These are phyloP conservation scores for Biancaea sappan DNA, from an alignment of 306 rosid genomes.

Conservation along the genomic window DNA sequence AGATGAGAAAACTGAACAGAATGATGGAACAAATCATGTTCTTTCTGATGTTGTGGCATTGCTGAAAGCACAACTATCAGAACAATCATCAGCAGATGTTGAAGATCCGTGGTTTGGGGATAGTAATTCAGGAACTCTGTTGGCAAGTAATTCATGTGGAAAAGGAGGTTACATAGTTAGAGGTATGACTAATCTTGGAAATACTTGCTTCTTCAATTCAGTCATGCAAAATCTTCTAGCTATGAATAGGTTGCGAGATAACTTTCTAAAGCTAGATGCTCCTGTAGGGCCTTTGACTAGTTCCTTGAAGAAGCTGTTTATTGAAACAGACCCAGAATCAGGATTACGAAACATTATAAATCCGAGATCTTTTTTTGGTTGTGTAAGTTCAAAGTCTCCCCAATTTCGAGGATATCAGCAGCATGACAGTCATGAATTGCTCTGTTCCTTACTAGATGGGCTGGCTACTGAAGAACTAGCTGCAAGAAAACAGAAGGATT, in stretches of 20 bases:
- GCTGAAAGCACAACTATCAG: conserved; percentile 51
- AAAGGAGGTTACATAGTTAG: conserved; percentile 63
- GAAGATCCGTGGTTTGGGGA: conserved; percentile 51
- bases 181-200: conserved; percentile 88
- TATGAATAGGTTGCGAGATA: conserved; percentile 62
- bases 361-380: conserved; percentile 84
- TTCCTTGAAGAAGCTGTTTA: conserved; percentile 77
- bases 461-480: conserved; percentile 75
- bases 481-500: conserved; percentile 51
- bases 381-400: conserved; percentile 80
- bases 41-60: conserved; percentile 65
- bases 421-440: conserved; percentile 97
- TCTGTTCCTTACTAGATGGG: conserved; percentile 84
- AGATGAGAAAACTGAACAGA: conserved; percentile 59
- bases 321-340: conserved; percentile 63
- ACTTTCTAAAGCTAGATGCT: conserved; percentile 55
- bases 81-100: conserved; percentile 43
- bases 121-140: conserved; percentile 48
- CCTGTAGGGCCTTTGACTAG: conserved; percentile 66
- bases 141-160: conserved; percentile 45
- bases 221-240: conserved; percentile 87
- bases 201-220: conserved; percentile 97
- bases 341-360: conserved; percentile 63
- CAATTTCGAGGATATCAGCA: conserved; percentile 92
- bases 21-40: conserved; percentile 52